Conservation (phyloP, 345 rosid genomes). For the Laguncularia racemosa region DNA sequence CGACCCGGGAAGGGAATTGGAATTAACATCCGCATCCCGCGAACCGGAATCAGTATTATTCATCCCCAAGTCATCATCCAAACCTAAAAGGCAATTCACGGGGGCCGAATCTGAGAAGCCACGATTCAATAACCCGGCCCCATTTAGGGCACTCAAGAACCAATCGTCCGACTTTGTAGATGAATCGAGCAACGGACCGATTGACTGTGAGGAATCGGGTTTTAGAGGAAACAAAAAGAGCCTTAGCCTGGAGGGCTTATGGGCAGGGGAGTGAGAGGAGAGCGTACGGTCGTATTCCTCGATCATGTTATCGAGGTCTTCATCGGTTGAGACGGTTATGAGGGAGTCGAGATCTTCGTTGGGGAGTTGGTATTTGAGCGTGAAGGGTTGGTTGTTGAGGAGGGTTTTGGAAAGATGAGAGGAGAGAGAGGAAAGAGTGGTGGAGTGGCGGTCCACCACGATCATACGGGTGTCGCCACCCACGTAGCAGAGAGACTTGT, state of each 20-base stretch:
- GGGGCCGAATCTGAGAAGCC: constrained; percentile 73
- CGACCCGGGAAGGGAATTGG: neutral
- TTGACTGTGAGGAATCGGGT: constrained; percentile 68
- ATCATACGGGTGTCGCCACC: constrained; percentile 93
- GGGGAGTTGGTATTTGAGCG: constrained; percentile 89
- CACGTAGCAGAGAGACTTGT: constrained; percentile 74
- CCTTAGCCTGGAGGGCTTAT: constrained; percentile 62
- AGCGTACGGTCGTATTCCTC: constrained; percentile 84
- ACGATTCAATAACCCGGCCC: constrained; percentile 42
- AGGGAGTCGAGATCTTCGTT: constrained; percentile 91
- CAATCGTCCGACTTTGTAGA: constrained; percentile 79
- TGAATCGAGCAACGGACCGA: constrained; percentile 61
- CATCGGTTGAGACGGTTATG: constrained; percentile 86
- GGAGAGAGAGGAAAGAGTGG: constrained; percentile 47
- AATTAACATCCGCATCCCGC: constrained; percentile 3
- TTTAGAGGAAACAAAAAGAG: constrained; percentile 70
- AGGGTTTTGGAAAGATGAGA: constrained; percentile 57
- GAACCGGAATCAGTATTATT: constrained; percentile 1
- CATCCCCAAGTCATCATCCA: constrained; percentile 38
- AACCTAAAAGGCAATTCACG: constrained; percentile 70
- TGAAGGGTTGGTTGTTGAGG: constrained; percentile 55
- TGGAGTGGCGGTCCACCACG: constrained; percentile 63
- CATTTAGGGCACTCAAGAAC: constrained; percentile 81
- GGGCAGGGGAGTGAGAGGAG: constrained; percentile 18
- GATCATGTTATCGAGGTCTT: constrained; percentile 93